Base-by-base conservation (phyloP, 345 rosid genomes). In the Anacardium occidentale region DNA sequence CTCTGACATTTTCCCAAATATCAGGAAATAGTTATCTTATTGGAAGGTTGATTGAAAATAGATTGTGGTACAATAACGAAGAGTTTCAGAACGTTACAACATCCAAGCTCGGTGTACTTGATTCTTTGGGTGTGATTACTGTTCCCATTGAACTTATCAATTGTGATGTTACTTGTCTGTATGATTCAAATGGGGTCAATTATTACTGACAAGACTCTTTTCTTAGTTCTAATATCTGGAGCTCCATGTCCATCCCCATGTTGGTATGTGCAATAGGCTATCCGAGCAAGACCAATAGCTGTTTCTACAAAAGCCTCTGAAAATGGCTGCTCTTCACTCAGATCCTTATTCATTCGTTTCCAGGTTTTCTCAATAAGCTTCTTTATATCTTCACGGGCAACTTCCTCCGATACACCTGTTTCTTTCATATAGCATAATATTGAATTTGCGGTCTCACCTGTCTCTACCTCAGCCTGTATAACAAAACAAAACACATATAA, bases 191-290 rank as follows among this genome's bases (percentile, higher is more conserved):
- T 64, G 7, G 86, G 82, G 0, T 82, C 76, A 65, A 84, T 21
- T 54, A 82, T 70, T 25, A 84, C n/a, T 3, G 83, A 78, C 2
- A 34, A 47, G 59, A 84, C 70, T 5, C 71, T 58, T 14, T 60
- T 78, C 60, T 63, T 79, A 0, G 80, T 73, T 51, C 17, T 42
- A 4, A 11, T 34, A 60, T 82, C 81, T 4, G 82, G 84, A 22
- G 74, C 56, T 56, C 85, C 83, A 58, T 82, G 88, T 8, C 61
- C 80, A 73, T 87, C 85, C 62, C 87, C 89, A 8, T 78, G 5
- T 2, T 81, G 84, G 62, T 84, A 85, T 7, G 45, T 52, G 62
- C 71, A 72, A 2, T 81, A 81, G 2, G 82, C 42, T 9, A 73
- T 78, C 15, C 82, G 71, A 13, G 77, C 83, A 34, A 87, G 74